Evolutionary conservation across 2,329 filamentous ascomycete species (phyloP), one percentile per base, ranked within the genome.

Genomic region (Ceratocystis alfenasii): DNA sequence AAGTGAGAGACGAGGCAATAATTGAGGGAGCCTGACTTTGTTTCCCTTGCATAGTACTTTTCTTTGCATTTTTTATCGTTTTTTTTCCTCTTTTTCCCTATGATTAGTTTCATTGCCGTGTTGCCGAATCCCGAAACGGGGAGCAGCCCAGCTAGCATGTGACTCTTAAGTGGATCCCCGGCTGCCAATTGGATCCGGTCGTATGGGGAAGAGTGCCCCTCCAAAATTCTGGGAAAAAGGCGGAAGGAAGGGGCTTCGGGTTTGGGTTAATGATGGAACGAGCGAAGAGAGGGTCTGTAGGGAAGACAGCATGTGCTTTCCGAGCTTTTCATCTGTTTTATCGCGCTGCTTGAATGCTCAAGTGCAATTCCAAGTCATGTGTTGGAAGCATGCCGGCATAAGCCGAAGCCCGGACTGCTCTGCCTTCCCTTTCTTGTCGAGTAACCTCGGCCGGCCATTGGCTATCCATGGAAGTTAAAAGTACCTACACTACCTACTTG

Each of bases 361-460:
- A 33, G 36, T 15, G 3, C 12, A 15, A 15, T 57, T 57, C 20
- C 12, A 15, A 36, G 28, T 36, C 55, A 59, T n/a, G 28, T 59
- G 28, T 17, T 33, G 15, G n/a, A 4, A 48, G 20, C 20, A 12
- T 36, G n/a, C 48, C 20, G 15, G 22, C 63, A n/a, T 45, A 25
- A 41, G 33, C 48, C 63, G 15, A 59, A 30, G 22, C 28, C 33
- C 53, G 44, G 20, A 2, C n/a, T 44, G 20, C 25, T 4, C 36
- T 64, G 50, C 30, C 30, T 66, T 62, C 25, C 8, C 12, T 48
- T 22, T 44, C 30, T 30, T 53, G 36, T 15, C 20, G 17, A 5
- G 62, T 67, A 67, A 64, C 65, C 65, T 67, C 65, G 65, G 65
- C 65, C 65, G 60, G 62, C 25, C 25, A 65, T 65, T 67, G 55